A percentile compares a stretch with the other conserved stretches of the same genome.
These are phyloP conservation scores for Apiospora arundinis DNA, from an alignment of 2,329 filamentous ascomycete genomes.

Conservation along the genomic window DNA sequence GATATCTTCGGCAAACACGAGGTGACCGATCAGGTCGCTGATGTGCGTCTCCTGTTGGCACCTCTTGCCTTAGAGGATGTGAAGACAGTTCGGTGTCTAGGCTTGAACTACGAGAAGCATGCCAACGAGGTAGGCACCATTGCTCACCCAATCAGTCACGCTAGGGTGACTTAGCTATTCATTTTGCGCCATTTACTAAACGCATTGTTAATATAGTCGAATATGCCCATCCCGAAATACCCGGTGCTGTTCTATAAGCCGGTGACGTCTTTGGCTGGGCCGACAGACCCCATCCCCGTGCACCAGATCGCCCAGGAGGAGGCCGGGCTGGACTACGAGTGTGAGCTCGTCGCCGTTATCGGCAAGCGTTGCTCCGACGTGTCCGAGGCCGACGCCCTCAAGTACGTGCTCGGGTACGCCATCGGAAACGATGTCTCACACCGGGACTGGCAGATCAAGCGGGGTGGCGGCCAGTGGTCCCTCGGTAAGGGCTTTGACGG, in stretches of 20 bases:
- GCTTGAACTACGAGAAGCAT: conserved; percentile 75
- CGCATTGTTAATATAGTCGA: conserved; percentile 48
- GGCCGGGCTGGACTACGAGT: conserved; percentile 78
- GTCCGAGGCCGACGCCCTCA: conserved; percentile 67
- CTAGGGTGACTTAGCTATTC: neutral
- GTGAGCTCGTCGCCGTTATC: conserved; percentile 77
- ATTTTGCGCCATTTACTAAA: neutral
- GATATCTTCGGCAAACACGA: conserved; percentile 70
- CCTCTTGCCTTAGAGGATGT: conserved; percentile 69
- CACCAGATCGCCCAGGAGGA: conserved; percentile 68
- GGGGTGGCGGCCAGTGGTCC: conserved; percentile 72
- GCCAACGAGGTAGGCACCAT: conserved; percentile 64
- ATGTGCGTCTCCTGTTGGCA: conserved; percentile 63
- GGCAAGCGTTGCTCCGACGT: conserved; percentile 71
- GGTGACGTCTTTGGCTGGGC: conserved; percentile 67
- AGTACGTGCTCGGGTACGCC: conserved; percentile 76
- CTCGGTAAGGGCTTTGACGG: conserved; percentile 78
- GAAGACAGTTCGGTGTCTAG: conserved; percentile 71
- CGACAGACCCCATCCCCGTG: conserved; percentile 70
- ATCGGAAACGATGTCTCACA: conserved; percentile 83
- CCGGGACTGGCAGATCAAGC: conserved; percentile 76
- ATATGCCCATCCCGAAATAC: conserved; percentile 71
- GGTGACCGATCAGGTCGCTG: conserved; percentile 67
- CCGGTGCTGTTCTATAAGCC: conserved; percentile 81
- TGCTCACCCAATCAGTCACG: neutral